Evolutionary conservation across 352 stramenopile species (phyloP).

Genomic region (Globisporangium nodosum): DNA sequence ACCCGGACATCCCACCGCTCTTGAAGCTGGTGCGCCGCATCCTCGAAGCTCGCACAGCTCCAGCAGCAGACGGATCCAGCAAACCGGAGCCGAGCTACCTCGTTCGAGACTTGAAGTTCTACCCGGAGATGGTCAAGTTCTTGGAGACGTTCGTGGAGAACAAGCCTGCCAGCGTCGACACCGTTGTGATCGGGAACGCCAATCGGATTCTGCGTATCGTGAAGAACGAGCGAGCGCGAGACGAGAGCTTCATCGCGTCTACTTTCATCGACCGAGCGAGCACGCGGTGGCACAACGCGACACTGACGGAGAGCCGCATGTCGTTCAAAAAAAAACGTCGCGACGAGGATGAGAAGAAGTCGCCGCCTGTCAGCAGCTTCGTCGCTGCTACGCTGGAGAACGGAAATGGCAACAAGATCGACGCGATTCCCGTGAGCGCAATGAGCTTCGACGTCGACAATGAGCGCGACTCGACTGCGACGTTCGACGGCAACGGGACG

Average conservation of each 20-base stretch:
- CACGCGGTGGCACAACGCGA: constrained; percentile 65
- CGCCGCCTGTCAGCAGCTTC: constrained; percentile 2
- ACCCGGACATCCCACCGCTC: constrained; percentile 60
- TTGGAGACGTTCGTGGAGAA: constrained; percentile 45
- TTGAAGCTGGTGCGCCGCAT: constrained; percentile 72
- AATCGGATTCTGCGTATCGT: constrained; percentile 75
- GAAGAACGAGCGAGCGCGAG: constrained; percentile 48
- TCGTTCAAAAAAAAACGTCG: constrained; percentile 15
- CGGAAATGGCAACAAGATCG: constrained; percentile 1
- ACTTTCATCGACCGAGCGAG: constrained; percentile 63
- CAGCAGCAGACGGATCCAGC: constrained; percentile 20
- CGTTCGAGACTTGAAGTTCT: constrained; percentile 68
- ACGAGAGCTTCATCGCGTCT: constrained; percentile 36
- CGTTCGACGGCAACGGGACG: constrained; percentile 38
- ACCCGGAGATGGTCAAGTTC: constrained; percentile 49
- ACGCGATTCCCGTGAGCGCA: constrained; percentile 5
- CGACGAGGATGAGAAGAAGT: constrained; percentile 1
- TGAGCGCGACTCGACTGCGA: constrained; percentile 29
- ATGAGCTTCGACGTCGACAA: constrained; percentile 53
- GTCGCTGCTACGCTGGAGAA: background rate
- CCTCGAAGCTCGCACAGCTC: constrained; percentile 47
- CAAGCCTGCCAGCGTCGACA: constrained; percentile 33
- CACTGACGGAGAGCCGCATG: constrained; percentile 31
- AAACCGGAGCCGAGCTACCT: constrained; percentile 35
- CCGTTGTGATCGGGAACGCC: constrained; percentile 54